Percentiles rank a stretch among this genome's conserved stretches.
phyloP scores from a whole-genome alignment of 169 alveolate species.

The Eimeria acervulina region DNA sequence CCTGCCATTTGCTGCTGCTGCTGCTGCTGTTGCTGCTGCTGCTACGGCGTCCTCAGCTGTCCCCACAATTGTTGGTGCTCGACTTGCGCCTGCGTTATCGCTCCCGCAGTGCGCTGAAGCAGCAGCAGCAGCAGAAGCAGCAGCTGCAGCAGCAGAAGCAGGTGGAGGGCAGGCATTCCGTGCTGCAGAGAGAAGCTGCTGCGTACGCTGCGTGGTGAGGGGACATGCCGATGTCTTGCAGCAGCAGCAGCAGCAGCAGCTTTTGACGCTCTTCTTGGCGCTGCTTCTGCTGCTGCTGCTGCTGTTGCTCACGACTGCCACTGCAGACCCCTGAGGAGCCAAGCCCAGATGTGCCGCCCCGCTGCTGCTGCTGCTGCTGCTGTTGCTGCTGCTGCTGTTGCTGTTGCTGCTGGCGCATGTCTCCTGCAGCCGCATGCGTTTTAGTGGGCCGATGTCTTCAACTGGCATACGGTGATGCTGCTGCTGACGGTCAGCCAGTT shows the following conservation, averaged over 20 bases:
- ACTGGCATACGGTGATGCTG: background rate
- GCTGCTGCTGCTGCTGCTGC: constrained; percentile 55
- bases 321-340: background rate
- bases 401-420: constrained; percentile 4
- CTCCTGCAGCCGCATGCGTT: background rate
- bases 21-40: constrained; percentile 26
- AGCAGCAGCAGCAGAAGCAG: background rate
- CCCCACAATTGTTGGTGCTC: constrained; percentile 1
- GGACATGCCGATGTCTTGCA: background rate
- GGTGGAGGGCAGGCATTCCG: background rate
- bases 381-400: constrained; percentile 1
- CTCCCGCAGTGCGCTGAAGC: background rate
- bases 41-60: background rate
- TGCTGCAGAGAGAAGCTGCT: constrained; percentile 34
- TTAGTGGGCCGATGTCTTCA: background rate
- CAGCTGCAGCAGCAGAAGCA: constrained; percentile 15
- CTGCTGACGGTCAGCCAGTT: background rate
- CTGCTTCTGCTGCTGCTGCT: constrained; percentile 24
- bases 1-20: background rate
- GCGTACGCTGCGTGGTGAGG: background rate
- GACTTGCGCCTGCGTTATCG: background rate
- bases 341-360: background rate
- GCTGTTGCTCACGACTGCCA: background rate
- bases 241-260: constrained; percentile 72
- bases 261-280: background rate